Base-by-base conservation (phyloP, 805 yeast species). In the Sugiyamaella americana region DNA sequence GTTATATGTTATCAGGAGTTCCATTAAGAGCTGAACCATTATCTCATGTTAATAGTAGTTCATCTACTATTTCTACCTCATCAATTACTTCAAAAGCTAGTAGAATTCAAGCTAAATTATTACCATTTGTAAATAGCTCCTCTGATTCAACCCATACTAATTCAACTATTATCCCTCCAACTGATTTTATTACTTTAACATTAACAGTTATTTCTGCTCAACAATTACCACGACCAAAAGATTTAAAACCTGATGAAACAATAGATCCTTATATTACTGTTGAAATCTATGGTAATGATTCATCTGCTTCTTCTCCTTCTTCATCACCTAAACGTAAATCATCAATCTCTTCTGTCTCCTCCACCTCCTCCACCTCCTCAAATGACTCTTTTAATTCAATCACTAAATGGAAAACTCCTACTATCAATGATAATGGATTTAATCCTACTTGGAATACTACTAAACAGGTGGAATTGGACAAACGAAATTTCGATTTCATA, bases 361-460 rank as follows among this genome's bases (percentile, higher is more conserved):
- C n/a, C n/a, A 18, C 35, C 17, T 26, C 21, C 23, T 6, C 29
- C 19, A 26, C 32, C 8, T 26, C 32, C 8, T 26, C 32, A 8
- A 8, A 8, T 8, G 32, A 26, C 32, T 26, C 32, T 8, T 26
- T 45, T 10, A 41, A 43, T 6, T 49, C 49, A 8, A 43, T 24
- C 21, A 18, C n/a, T 29, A 37, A 41, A 21, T 51, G 51, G 48
- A 41, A 42, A 29, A 56, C 60, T 5, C 26, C 18, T 6, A 41
- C 49, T 1, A 48, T 53, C 13, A 37, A 20, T 4, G 55, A 78
- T 42, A 88, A 89, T 64, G 97, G 97, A 0, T 87, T 86, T 65
- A 87, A 85, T 58, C 97, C 97, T 0, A 64, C 74, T 4, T 91
- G 97, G 97, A 78, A 82, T 51, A 72, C 74, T 42, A 61, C 59